Percentiles rank a stretch among this genome's conserved stretches.
Conservation (phyloP, 2,329 filamentous ascomycete genomes). For the Blumeria hordei region DNA sequence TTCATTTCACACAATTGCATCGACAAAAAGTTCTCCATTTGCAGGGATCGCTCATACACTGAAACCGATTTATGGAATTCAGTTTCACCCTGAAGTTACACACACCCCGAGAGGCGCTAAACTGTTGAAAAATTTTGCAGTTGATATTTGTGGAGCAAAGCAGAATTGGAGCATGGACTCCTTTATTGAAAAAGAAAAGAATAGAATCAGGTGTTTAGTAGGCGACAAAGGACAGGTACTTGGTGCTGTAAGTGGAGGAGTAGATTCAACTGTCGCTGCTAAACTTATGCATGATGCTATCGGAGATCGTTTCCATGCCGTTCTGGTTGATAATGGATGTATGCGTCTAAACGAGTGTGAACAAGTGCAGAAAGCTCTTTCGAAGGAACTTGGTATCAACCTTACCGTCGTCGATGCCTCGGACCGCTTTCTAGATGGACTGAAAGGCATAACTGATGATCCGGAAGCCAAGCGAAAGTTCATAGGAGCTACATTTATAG, state of each 20-base stretch:
- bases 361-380: constrained; percentile 57
- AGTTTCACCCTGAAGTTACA: constrained; percentile 50
- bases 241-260: constrained; percentile 58
- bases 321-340: constrained; percentile 65
- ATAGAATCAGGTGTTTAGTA: constrained; percentile 56
- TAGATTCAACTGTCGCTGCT: constrained; percentile 62
- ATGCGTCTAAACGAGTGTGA: constrained; percentile 70
- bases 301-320: constrained; percentile 53
- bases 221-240: constrained; percentile 62
- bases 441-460: constrained; percentile 48
- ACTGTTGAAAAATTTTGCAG: constrained; percentile 59
- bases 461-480: constrained; percentile 83
- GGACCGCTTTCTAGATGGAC: constrained; percentile 49
- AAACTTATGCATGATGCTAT: constrained; percentile 75
- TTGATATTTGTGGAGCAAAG: constrained; percentile 55
- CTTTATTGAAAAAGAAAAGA: constrained; percentile 62
- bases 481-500: constrained; percentile 58
- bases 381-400: constrained; percentile 65
- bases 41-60: constrained; percentile 53
- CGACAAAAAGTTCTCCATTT: constrained; percentile 50
- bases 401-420: constrained; percentile 65
- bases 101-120: constrained; percentile 46
- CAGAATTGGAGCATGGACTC: constrained; percentile 68
- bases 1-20: constrained; percentile 49
- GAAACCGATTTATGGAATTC: constrained; percentile 51